Base-by-base conservation (phyloP, 2,329 filamentous ascomycete genomes). In the Herpomyces periplanetae region DNA sequence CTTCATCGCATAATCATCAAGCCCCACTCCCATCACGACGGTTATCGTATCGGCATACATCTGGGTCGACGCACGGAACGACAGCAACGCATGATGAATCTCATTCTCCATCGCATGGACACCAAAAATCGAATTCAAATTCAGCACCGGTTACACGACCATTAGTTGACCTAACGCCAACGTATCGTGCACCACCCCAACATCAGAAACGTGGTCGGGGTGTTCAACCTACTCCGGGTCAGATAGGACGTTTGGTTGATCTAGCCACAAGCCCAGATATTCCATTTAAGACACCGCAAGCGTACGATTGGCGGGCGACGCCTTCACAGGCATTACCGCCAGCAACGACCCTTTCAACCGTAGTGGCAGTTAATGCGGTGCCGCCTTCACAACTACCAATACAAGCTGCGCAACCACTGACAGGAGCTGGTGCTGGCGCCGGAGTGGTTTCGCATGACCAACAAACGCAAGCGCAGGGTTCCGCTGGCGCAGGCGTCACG, bases 161-260 rank as follows among this genome's bases (percentile, higher is more conserved):
- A 2, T 43, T 71, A 4, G 38, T 71, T 12, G 62, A 65, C 29
- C 44, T 69, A 15, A 57, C 55, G 0, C 54, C 56, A 0, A 42
- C 45, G 18, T 62, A 59, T 30, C 44, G 48, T 19, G 57, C 63
- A 24, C 47, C 57, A 4, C 58, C 58, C 8, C 45, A 59, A 33
- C 46, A 47, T 30, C 36, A 41, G 20, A 43, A 41, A 17, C 47
- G 49, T 18, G 42, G 46, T 8, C 47, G 46, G 23, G 53, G 51
- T 3, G 41, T 34, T 29, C 24, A 28, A 3, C 34, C 34, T 2
- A 36, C 38, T 5, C 28, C 30, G 2, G 21, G 34, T 4, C 27
- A 28, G 8, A 25, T 36, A 2, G 42, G 42, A 3, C 39, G 37
- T 2, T 31, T 47, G 4, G 38, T 47, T 10, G 41, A 45, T 12